phyloP scores from a whole-genome alignment of 139 green algal genomes.

The Astrephomene gubernaculifera region DNA sequence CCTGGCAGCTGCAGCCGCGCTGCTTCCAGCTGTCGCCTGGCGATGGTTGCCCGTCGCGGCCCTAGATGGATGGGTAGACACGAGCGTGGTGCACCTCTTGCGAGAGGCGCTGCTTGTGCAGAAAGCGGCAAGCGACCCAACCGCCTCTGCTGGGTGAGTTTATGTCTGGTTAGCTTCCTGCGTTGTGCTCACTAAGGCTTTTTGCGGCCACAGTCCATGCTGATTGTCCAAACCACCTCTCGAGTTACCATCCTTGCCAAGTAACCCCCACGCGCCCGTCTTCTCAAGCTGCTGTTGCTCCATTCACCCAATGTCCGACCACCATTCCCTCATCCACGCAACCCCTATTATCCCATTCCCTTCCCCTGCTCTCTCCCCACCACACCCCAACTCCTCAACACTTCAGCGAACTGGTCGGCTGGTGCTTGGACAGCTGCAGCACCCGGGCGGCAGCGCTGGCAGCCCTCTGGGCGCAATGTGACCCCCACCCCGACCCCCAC shows the following conservation, averaged over 20 bases:
- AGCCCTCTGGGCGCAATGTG: slow-evolving; percentile 11
- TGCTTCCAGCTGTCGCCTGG: slow-evolving; percentile 16
- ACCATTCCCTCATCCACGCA: too few species aligned
- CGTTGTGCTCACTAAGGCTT: too few species aligned
- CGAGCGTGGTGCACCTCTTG: neutral
- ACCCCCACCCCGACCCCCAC: too few species aligned
- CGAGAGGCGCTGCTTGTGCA: slow-evolving; percentile 35
- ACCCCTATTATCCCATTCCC: neutral
- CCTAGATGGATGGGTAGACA: slow-evolving; percentile 9
- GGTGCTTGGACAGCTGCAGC: slow-evolving; percentile 42
- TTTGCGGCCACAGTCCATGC: too few species aligned
- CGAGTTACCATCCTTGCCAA: too few species aligned
- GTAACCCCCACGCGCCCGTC: too few species aligned
- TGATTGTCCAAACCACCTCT: too few species aligned
- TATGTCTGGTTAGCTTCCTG: too few species aligned
- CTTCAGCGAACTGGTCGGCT: slow-evolving; percentile 33
- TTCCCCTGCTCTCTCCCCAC: neutral
- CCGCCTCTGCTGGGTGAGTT: slow-evolving; percentile 5
- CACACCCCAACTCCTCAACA: neutral
- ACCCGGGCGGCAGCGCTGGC: slow-evolving; percentile 10
- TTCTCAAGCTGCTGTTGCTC: too few species aligned
- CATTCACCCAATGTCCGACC: too few species aligned
- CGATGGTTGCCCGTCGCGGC: slow-evolving; percentile 3
- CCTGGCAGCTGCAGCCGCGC: neutral
- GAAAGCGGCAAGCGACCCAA: neutral